Conservation (phyloP, 2,329 filamentous ascomycete species). For the Xylariaceae sp. region DNA sequence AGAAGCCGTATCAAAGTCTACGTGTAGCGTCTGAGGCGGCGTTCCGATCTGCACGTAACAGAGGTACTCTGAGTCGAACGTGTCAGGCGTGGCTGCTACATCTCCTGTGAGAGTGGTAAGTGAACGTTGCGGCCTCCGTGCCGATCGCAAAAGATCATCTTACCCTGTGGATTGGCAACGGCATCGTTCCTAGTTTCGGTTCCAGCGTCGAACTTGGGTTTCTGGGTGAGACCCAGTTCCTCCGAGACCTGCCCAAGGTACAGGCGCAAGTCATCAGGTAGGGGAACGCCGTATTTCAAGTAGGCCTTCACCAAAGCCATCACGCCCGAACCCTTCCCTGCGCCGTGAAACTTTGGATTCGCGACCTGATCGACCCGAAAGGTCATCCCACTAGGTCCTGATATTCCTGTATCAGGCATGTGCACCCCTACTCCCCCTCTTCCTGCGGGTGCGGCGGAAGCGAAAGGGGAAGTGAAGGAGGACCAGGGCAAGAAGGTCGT, state of each 20-base stretch:
- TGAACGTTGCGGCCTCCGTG: conserved; percentile 5
- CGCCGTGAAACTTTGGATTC: conserved; percentile 35
- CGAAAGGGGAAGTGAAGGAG: conserved; percentile 18
- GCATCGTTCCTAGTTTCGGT: conserved; percentile 14
- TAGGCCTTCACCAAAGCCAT: conserved; percentile 39
- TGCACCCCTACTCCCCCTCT: conserved; percentile 21
- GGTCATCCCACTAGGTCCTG: conserved; percentile 38
- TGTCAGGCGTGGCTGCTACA: conserved; percentile 30
- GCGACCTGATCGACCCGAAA: conserved; percentile 39
- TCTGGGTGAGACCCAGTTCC: conserved; percentile 33
- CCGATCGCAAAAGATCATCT: neutral
- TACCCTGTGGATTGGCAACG: conserved; percentile 12
- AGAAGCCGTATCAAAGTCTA: conserved; percentile 46
- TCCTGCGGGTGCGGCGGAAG: conserved; percentile 30
- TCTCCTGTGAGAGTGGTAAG: conserved; percentile 25
- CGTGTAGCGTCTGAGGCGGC: conserved; percentile 40
- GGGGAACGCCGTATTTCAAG: conserved; percentile 36
- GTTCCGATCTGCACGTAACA: conserved; percentile 36
- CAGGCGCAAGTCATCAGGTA: conserved; percentile 35
- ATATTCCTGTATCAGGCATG: conserved; percentile 30
- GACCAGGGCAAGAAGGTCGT: conserved; percentile 32
- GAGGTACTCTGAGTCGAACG: conserved; percentile 34
- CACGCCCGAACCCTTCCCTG: conserved; percentile 34
- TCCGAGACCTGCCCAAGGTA: conserved; percentile 34
- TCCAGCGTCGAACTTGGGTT: conserved; percentile 13